Percentiles rank a stretch among this genome's conserved stretches.
These are phyloP conservation scores for Platanthera guangdongensis DNA, from an alignment of 106 monocot genomes.

Conservation along the genomic window DNA sequence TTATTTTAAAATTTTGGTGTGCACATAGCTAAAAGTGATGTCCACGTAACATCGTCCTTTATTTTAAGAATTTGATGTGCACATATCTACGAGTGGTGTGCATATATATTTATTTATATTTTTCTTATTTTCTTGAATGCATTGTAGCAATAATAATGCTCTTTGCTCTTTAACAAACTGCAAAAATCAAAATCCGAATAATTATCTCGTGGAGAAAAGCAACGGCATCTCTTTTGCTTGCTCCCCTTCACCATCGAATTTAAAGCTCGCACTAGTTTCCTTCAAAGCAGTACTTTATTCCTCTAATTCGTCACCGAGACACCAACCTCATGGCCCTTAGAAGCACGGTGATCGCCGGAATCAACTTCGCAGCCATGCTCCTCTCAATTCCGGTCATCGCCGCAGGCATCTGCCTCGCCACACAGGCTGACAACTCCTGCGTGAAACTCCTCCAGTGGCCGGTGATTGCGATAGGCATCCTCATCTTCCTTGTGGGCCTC, in stretches of 20 bases:
- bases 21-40: too few species aligned
- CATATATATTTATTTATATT: too few species aligned
- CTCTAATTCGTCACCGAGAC: background rate
- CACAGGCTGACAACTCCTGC: conserved; percentile 54
- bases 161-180: too few species aligned
- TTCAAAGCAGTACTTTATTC: background rate
- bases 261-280: background rate
- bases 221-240: conserved; percentile 2
- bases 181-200: too few species aligned
- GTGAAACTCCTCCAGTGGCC: conserved; percentile 72
- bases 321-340: conserved; percentile 35
- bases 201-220: background rate
- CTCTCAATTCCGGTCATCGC: conserved; percentile 77
- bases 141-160: too few species aligned
- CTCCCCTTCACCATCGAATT: background rate
- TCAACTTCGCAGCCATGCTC: conserved; percentile 54
- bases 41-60: too few species aligned
- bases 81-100: too few species aligned
- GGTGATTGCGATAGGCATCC: conserved; percentile 30
- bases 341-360: conserved; percentile 42
- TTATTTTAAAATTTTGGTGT: too few species aligned
- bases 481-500: conserved; percentile 22
- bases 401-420: conserved; percentile 70
- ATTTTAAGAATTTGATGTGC: too few species aligned
- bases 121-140: too few species aligned